Evolutionary conservation across 768 basidiomycete genomes (phyloP).

Genomic region (Tricholoma terreum): DNA sequence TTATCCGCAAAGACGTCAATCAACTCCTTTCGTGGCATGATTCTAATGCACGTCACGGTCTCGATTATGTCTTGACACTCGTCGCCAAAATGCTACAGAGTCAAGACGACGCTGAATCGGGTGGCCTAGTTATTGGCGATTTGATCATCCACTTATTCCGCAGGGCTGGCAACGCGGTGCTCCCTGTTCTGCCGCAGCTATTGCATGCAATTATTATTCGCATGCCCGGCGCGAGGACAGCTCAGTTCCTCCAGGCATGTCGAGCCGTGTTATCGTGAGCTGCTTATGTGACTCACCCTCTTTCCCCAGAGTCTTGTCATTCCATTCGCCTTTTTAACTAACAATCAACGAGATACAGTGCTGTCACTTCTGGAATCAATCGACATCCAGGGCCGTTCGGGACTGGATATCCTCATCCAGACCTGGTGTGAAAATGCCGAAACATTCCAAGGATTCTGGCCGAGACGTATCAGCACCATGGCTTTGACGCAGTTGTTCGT

Average conservation of each 20-base stretch:
- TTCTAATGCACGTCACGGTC: constrained; percentile 63
- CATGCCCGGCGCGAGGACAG: constrained; percentile 83
- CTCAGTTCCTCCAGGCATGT: constrained; percentile 83
- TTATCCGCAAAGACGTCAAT: constrained; percentile 83
- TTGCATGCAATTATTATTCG: constrained; percentile 79
- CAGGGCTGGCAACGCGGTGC: constrained; percentile 73
- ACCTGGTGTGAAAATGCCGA: constrained; percentile 95
- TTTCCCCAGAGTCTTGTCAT: constrained; percentile 72
- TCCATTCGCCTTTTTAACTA: constrained; percentile 91
- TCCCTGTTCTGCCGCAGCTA: constrained; percentile 84
- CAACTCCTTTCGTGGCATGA: constrained; percentile 81
- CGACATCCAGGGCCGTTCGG: constrained; percentile 55
- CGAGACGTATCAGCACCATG: constrained; percentile 78
- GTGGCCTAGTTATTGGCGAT: constrained; percentile 91
- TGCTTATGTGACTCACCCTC: background rate
- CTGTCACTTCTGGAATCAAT: constrained; percentile 73
- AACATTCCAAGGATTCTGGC: constrained; percentile 95
- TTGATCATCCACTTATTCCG: constrained; percentile 91
- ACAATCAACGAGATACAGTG: constrained; percentile 80
- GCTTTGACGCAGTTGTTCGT: constrained; percentile 75
- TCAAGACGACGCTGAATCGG: constrained; percentile 77
- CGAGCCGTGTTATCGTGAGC: background rate
- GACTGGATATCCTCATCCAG: constrained; percentile 83
- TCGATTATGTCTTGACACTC: constrained; percentile 69
- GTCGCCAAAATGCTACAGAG: constrained; percentile 75